A percentile compares a stretch with the other conserved stretches of the same genome.
phyloP scores from a whole-genome alignment of 148 eudicot species.

The Vaccinium macrocarpon region DNA sequence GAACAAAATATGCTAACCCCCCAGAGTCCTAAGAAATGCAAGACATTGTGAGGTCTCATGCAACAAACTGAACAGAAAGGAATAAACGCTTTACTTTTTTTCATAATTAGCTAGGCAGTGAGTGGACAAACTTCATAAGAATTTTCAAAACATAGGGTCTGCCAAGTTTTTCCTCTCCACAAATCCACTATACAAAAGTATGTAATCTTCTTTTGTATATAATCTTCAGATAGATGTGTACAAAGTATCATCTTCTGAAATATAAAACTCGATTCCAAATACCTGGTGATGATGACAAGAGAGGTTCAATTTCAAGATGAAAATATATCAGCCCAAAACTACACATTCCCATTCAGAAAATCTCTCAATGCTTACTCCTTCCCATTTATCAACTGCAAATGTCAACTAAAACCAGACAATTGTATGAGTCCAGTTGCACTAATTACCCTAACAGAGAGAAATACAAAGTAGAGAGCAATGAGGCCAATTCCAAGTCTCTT shows the following conservation, averaged over 20 bases:
- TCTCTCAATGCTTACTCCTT: not conserved
- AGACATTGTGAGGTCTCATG: not conserved
- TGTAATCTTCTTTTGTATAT: not conserved
- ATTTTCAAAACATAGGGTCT: not conserved
- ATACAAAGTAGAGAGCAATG: conserved; percentile 57
- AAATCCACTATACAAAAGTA: not conserved
- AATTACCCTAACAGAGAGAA: conserved; percentile 33
- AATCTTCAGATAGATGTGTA: not conserved
- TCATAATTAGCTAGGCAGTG: too few species aligned
- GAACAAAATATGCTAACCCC: not conserved
- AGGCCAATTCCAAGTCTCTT: conserved; percentile 70
- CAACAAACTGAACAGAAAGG: not conserved
- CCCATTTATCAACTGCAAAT: not conserved
- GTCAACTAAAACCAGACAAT: not conserved
- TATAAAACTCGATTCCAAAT: not conserved
- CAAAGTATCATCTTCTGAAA: not conserved
- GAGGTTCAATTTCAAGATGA: not conserved
- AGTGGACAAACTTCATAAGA: not conserved
- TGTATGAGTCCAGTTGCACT: not conserved
- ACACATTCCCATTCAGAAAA: not conserved
- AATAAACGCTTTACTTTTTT: not conserved
- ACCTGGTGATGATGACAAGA: not conserved
- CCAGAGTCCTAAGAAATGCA: not conserved
- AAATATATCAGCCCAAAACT: not conserved
- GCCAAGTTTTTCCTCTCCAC: not conserved